Evolutionary conservation across 2,329 filamentous ascomycete species (phyloP).

Genomic region (Polychaeton citri): DNA sequence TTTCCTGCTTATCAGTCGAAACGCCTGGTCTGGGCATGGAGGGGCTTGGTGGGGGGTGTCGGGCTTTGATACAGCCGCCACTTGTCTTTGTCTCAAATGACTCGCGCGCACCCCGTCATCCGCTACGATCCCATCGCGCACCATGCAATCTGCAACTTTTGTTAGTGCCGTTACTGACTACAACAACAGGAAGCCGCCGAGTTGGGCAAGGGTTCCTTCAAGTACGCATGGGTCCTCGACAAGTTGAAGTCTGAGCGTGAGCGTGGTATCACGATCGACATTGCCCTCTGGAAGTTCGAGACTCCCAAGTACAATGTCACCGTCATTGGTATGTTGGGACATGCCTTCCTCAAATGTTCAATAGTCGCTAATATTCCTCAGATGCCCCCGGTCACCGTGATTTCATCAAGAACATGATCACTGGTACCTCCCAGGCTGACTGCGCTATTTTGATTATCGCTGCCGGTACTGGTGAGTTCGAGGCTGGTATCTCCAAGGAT

Average conservation of each 20-base stretch:
- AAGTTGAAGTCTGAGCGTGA: constrained; percentile 99
- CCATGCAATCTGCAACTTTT: constrained; percentile 4
- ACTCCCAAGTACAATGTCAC: constrained; percentile 92
- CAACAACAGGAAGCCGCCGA: constrained; percentile 77
- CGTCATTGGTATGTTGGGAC: constrained; percentile 64
- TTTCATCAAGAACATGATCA: constrained; percentile 99
- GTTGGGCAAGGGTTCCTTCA: constrained; percentile 99
- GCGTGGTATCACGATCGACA: constrained; percentile 99
- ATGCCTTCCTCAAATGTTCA: neutral
- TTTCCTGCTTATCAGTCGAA: too few relatives aligned
- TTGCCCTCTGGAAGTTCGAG: constrained; percentile 99
- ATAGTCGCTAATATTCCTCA: neutral
- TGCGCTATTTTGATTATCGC: constrained; percentile 99
- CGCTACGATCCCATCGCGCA: neutral
- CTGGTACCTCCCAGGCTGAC: constrained; percentile 99
- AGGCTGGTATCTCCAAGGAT: constrained; percentile 99
- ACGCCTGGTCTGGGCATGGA: constrained; percentile 4
- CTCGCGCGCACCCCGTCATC: neutral
- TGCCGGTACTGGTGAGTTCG: constrained; percentile 99
- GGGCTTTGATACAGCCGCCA: too few relatives aligned
- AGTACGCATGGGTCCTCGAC: constrained; percentile 99
- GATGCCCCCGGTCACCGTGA: constrained; percentile 99
- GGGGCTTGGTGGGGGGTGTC: constrained; percentile 9
- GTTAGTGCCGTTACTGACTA: constrained; percentile 21
- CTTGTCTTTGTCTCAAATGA: constrained; percentile 8